A percentile compares a stretch with the other conserved stretches of the same genome.
Evolutionary conservation across 2,329 filamentous ascomycete genomes (phyloP).

Genomic region (Purpureocillium takamizusanense): DNA sequence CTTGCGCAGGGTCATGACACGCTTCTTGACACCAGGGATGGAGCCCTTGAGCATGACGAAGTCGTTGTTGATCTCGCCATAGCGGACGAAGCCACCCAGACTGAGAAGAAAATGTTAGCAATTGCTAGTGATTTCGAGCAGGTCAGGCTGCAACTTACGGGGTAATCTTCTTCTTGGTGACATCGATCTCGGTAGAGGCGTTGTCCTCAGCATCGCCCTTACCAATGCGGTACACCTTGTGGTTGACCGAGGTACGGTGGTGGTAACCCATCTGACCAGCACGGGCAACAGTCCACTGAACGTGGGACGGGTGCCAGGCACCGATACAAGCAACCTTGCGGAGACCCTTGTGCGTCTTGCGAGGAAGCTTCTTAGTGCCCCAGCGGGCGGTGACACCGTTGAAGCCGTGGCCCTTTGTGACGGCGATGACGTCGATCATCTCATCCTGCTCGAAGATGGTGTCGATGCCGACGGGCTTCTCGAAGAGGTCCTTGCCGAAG

Average conservation of each 20-base stretch:
- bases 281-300: constrained; percentile 99
- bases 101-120: constrained; percentile 41
- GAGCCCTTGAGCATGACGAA: constrained; percentile 97
- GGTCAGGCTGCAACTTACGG: constrained; percentile 60
- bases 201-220: constrained; percentile 86
- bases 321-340: constrained; percentile 99
- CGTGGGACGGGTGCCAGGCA: constrained; percentile 99
- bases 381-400: constrained; percentile 94
- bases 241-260: constrained; percentile 99
- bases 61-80: constrained; percentile 99
- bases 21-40: constrained; percentile 97
- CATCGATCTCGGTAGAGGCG: constrained; percentile 88
- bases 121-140: not conserved
- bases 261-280: constrained; percentile 99
- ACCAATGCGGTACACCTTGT: constrained; percentile 99
- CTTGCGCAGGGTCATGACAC: constrained; percentile 97
- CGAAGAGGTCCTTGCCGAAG: constrained; percentile 91
- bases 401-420: constrained; percentile 99
- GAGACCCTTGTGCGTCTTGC: constrained; percentile 99
- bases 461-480: constrained; percentile 94
- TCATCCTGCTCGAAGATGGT: constrained; percentile 98
- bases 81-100: constrained; percentile 98
- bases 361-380: constrained; percentile 99
- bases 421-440: constrained; percentile 98
- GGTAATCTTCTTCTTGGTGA: constrained; percentile 99